Percentiles rank a stretch among this genome's conserved stretches.
phyloP scores from a whole-genome alignment of 495 filamentous ascomycete species.

The Podospora fimiseda region DNA sequence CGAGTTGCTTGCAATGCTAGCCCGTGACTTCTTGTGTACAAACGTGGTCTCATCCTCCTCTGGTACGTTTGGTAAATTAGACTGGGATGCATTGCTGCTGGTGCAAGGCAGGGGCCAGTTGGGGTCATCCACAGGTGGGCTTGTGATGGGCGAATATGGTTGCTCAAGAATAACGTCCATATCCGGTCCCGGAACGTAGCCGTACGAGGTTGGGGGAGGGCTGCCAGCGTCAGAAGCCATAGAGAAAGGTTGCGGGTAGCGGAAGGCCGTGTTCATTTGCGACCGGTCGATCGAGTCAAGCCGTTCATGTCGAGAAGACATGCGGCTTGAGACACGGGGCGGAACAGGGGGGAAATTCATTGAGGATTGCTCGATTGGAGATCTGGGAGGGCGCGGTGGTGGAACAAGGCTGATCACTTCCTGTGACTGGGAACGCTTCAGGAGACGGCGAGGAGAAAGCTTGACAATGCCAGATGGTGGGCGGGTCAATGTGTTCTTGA shows the following conservation, averaged over 20 bases:
- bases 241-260: constrained; percentile 32
- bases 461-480: constrained; percentile 21
- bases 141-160: constrained; percentile 30
- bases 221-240: constrained; percentile 19
- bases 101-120: constrained; percentile 43
- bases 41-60: constrained; percentile 60
- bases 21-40: constrained; percentile 25
- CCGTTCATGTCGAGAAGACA: constrained; percentile 37
- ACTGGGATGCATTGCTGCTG: constrained; percentile 33
- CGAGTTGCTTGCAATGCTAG: constrained; percentile 37
- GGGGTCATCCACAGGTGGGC: constrained; percentile 42
- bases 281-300: constrained; percentile 39
- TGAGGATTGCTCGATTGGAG: constrained; percentile 31
- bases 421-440: constrained; percentile 39
- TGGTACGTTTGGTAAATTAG: constrained; percentile 59
- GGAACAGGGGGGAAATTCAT: constrained; percentile 30
- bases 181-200: constrained; percentile 22
- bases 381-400: constrained; percentile 45
- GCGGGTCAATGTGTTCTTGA: constrained; percentile 9
- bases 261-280: constrained; percentile 34
- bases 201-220: constrained; percentile 24
- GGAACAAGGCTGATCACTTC: constrained; percentile 37
- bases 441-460: constrained; percentile 25
- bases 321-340: constrained; percentile 45
- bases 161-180: constrained; percentile 27